These are phyloP conservation scores for Coniosporium tulheliwenetii DNA, from an alignment of 2,329 filamentous ascomycete genomes.

Conservation along the genomic window DNA sequence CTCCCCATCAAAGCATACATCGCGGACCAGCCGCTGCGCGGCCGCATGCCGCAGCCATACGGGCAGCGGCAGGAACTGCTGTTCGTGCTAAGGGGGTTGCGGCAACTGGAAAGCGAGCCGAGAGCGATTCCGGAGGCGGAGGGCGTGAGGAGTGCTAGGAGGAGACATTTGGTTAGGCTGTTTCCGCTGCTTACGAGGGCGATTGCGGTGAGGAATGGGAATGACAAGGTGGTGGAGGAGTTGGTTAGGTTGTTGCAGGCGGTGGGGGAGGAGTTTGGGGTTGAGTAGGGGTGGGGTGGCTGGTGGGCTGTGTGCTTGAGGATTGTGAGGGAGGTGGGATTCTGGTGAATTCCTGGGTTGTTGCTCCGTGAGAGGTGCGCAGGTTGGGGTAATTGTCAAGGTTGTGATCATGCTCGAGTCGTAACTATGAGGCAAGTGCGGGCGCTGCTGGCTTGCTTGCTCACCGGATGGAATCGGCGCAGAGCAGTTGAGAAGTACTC, in stretches of 20 bases:
- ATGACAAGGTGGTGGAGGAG: constrained; percentile 40
- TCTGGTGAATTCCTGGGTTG: too few species aligned
- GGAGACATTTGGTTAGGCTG: constrained; percentile 64
- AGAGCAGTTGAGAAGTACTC: too few species aligned
- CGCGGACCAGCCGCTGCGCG: constrained; percentile 79
- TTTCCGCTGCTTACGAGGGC: constrained; percentile 63
- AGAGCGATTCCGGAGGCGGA: constrained; percentile 45
- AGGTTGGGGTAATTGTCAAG: too few species aligned
- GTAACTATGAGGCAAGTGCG: too few species aligned
- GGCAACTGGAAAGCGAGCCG: constrained; percentile 52
- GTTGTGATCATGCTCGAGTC: too few species aligned
- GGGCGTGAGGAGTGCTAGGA: constrained; percentile 23
- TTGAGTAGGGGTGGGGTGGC: constrained; percentile 1
- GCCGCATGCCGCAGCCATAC: constrained; percentile 75
- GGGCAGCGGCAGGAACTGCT: constrained; percentile 66
- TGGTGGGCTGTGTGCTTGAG: too few species aligned
- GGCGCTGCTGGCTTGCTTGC: too few species aligned
- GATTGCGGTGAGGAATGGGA: constrained; percentile 43
- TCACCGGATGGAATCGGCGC: too few species aligned
- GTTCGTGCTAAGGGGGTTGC: constrained; percentile 52
- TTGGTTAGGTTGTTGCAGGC: constrained; percentile 22
- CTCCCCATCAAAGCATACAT: constrained; percentile 73
- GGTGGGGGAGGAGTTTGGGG: constrained; percentile 16
- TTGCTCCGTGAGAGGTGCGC: too few species aligned
- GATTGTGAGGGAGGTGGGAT: too few species aligned